These are phyloP conservation scores for Hirschfeldia incana DNA, from an alignment of 345 rosid genomes.

Conservation along the genomic window DNA sequence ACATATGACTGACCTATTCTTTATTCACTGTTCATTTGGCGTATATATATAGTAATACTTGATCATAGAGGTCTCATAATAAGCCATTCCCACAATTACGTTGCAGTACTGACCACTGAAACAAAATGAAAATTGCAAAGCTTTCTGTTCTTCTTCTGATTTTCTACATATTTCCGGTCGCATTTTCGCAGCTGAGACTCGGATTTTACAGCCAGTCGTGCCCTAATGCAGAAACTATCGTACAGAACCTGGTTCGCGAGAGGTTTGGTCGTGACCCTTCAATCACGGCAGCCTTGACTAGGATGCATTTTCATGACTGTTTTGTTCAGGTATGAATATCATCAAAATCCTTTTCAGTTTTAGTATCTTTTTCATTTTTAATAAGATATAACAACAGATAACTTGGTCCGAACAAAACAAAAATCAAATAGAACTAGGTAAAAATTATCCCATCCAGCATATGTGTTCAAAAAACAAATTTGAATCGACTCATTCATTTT, in stretches of 20 bases:
- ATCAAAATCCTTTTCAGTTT: background rate
- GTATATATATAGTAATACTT: conserved; percentile 15
- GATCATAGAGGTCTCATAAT: conserved; percentile 2
- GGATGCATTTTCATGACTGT: conserved; percentile 44
- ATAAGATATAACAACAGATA: background rate
- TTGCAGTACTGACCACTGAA: background rate
- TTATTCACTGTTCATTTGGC: background rate
- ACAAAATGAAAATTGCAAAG: conserved; percentile 19
- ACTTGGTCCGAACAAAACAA: background rate
- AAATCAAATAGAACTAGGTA: background rate
- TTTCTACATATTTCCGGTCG: conserved; percentile 15
- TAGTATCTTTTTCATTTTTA: background rate
- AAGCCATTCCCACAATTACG: conserved; percentile 16
- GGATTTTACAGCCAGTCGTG: conserved; percentile 32
- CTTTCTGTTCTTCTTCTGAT: conserved; percentile 9
- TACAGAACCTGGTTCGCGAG: conserved; percentile 14
- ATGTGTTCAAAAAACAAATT: too few relatives aligned
- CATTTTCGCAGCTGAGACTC: conserved; percentile 1
- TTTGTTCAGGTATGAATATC: conserved; percentile 29
- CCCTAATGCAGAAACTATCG: conserved; percentile 24
- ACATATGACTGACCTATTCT: conserved; percentile 28
- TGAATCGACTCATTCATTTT: background rate
- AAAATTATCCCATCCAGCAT: too few relatives aligned
- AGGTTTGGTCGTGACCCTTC: conserved; percentile 24
- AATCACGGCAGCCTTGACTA: conserved; percentile 34